These are phyloP conservation scores for Diplogelasinospora grovesii DNA, from an alignment of 495 filamentous ascomycete species.

Conservation along the genomic window DNA sequence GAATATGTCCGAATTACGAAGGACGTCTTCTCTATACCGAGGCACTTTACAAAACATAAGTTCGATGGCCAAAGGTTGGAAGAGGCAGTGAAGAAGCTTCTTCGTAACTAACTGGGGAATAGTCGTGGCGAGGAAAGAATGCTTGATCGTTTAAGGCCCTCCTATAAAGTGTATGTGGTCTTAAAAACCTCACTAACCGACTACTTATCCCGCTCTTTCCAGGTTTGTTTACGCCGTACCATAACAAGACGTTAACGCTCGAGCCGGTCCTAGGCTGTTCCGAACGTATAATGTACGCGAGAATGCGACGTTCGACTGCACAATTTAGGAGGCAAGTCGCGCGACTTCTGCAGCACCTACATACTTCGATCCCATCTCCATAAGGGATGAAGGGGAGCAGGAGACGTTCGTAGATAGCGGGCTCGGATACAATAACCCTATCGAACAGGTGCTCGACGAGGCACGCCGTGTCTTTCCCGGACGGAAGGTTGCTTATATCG, in stretches of 20 bases:
- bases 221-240: conserved; percentile 2
- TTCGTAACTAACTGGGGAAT: too few species aligned
- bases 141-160: too few species aligned
- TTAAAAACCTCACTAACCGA: not conserved
- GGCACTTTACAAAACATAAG: conserved; percentile 1
- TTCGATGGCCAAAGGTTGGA: not conserved
- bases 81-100: not conserved
- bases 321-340: conserved; percentile 4
- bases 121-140: conserved; percentile 1
- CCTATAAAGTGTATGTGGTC: conserved; percentile 4
- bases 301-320: conserved; percentile 5
- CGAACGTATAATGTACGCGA: conserved; percentile 2
- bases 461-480: conserved; percentile 1
- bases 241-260: not conserved
- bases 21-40: not conserved
- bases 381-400: not conserved
- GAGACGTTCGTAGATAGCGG: conserved; percentile 13
- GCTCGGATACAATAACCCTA: conserved; percentile 14
- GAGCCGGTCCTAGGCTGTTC: conserved; percentile 3
- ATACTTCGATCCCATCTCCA: conserved; percentile 4
- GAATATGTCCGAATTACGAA: conserved; percentile 5
- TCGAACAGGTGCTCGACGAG: conserved; percentile 12
- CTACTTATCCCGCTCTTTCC: not conserved
- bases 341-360: conserved; percentile 5
- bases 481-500: conserved; percentile 1